These are phyloP conservation scores for Kalanchoe fedtschenkoi DNA, from an alignment of 164 flowering plant species.

Conservation along the genomic window DNA sequence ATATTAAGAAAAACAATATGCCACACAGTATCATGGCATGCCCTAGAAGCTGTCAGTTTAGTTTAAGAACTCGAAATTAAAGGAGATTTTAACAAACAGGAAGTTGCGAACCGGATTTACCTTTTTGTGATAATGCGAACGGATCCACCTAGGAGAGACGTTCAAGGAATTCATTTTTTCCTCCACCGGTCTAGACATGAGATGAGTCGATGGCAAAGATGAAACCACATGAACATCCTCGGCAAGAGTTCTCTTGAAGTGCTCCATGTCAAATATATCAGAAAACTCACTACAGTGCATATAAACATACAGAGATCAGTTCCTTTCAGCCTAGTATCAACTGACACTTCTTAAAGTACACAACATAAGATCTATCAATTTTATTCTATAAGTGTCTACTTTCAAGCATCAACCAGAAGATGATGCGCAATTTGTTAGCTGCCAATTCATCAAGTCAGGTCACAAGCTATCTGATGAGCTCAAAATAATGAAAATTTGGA, in stretches of 20 bases:
- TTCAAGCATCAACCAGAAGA: no score
- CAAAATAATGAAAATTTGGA: neutral
- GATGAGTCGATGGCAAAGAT: conserved; percentile 84
- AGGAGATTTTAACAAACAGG: neutral
- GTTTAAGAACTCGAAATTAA: neutral
- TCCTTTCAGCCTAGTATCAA: neutral
- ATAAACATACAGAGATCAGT: neutral
- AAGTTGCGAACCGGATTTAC: conserved; percentile 26
- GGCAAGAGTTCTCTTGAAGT: conserved; percentile 71
- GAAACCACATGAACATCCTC: conserved; percentile 72
- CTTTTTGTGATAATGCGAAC: conserved; percentile 50
- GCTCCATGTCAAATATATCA: conserved; percentile 91
- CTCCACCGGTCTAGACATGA: conserved; percentile 87
- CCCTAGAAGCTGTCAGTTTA: neutral
- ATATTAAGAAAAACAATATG: neutral
- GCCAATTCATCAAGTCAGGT: no score
- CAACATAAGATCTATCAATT: no score
- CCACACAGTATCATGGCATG: no score
- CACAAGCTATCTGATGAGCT: no score
- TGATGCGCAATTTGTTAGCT: no score
- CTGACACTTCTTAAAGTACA: no score
- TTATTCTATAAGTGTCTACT: no score
- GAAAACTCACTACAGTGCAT: conserved; percentile 65
- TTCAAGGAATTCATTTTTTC: conserved; percentile 77
- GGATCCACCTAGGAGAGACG: conserved; percentile 81